A percentile compares a stretch with the other conserved stretches of the same genome.
phyloP scores from a whole-genome alignment of 352 stramenopile species.

The Aphanomyces stellatus region DNA sequence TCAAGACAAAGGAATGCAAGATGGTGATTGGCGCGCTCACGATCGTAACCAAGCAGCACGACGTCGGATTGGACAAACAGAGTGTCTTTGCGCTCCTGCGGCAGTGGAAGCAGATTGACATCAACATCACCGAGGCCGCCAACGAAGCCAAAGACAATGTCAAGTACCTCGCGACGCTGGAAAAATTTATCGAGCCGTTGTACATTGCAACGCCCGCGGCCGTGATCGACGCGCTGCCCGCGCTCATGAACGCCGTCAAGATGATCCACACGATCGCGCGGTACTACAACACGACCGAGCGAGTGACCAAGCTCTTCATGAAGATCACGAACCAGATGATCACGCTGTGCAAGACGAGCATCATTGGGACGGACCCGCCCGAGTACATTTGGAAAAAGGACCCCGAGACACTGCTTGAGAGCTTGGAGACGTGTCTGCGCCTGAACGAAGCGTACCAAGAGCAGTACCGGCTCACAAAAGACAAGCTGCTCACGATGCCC shows the following conservation, averaged over 20 bases:
- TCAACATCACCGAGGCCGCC: slow-evolving; percentile 74
- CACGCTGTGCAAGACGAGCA: slow-evolving; percentile 56
- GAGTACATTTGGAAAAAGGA: slow-evolving; percentile 75
- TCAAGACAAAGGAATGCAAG: slow-evolving; percentile 85
- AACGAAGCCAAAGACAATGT: slow-evolving; percentile 84
- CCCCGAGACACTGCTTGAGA: slow-evolving; percentile 46
- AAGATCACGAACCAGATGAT: slow-evolving; percentile 91
- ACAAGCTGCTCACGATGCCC: slow-evolving; percentile 82
- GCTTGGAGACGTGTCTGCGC: slow-evolving; percentile 70
- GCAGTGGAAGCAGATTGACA: slow-evolving; percentile 85
- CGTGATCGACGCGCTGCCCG: slow-evolving; percentile 67
- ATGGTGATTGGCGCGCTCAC: slow-evolving; percentile 78
- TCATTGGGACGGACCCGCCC: slow-evolving; percentile 43
- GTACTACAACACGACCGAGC: slow-evolving; percentile 86
- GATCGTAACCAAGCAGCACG: slow-evolving; percentile 70
- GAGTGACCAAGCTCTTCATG: slow-evolving; percentile 88
- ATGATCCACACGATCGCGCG: slow-evolving; percentile 87
- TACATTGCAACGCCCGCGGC: slow-evolving; percentile 46
- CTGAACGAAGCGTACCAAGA: slow-evolving; percentile 89
- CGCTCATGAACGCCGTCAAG: slow-evolving; percentile 86
- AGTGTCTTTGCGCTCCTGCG: slow-evolving; percentile 48
- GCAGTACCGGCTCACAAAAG: slow-evolving; percentile 82
- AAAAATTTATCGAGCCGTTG: slow-evolving; percentile 81
- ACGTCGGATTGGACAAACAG: slow-evolving; percentile 53
- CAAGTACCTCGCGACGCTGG: slow-evolving; percentile 75